phyloP scores from a whole-genome alignment of 345 rosid genomes.

The Diplotaxis tenuifolia region DNA sequence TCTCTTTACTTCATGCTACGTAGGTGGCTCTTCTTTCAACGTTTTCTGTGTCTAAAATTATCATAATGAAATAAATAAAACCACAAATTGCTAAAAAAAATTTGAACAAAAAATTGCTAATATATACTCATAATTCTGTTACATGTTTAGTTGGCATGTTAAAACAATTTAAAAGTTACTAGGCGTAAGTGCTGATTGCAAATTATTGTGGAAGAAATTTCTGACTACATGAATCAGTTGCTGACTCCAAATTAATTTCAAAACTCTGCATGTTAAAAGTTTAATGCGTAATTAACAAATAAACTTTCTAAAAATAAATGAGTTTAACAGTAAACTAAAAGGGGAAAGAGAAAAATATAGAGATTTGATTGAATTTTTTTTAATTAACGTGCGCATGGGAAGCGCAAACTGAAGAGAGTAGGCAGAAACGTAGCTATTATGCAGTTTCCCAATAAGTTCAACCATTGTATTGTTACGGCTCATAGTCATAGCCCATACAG shows the following conservation, averaged over 20 bases:
- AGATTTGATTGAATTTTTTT: too few species aligned
- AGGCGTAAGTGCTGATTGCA: not conserved
- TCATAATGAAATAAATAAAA: not conserved
- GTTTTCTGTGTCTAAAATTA: conserved; percentile 18
- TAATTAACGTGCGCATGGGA: not conserved
- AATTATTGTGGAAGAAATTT: too few species aligned
- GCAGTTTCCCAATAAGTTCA: conserved; percentile 28
- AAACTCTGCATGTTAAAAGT: not conserved
- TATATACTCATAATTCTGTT: not conserved
- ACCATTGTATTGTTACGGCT: not conserved
- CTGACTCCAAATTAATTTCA: not conserved
- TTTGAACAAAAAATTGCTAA: too few species aligned
- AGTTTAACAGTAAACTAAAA: not conserved
- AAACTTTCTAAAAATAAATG: not conserved
- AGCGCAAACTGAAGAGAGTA: not conserved
- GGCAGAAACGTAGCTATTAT: conserved; percentile 1
- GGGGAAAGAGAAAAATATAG: not conserved
- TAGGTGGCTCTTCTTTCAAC: conserved; percentile 32
- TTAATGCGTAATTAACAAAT: not conserved
- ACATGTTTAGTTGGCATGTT: conserved; percentile 6
- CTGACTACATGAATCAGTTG: too few species aligned
- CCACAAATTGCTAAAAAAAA: too few species aligned
- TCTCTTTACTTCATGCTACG: conserved; percentile 18
- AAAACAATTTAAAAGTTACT: not conserved
- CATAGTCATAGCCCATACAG: too few species aligned